Base-by-base conservation (phyloP, 345 rosid genomes). In the Kandelia obovata region DNA sequence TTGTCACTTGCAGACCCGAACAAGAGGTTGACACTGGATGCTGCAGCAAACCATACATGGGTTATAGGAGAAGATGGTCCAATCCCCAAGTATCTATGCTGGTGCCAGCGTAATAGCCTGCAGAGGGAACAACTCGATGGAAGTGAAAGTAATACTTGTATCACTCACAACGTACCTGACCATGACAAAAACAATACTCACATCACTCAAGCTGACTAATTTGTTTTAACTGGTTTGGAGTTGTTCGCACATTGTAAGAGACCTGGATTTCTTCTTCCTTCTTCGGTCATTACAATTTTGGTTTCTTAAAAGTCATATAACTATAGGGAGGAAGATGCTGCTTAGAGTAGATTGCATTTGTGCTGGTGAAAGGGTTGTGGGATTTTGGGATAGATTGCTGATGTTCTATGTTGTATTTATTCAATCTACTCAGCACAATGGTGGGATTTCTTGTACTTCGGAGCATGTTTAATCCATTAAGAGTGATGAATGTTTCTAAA, bases 11-110 rank as follows among this genome's bases (percentile, higher is more conserved):
- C 82, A 96, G 99, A 92, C 69, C 97, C 99, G 37, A 71, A 64
- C 26, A 79, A 70, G 73, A 86, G 98, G 86, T 61, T 92, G 82
- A 89, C 94, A 32, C 61, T 96, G 77, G 85, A 86, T 25, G 84
- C 74, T 52, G 91, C 89, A 37, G 84, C 91, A 28, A 83, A 77
- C 57, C 97, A 95, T 84, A 43, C 80, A 2, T 92, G 99, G 98
- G 90, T 95, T 26, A 47, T 79, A 19, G 97, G 88, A 78, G 89
- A 87, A 60, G 84, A 85, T 3, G 91, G 97, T 1, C 86, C 82
- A 0, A 77, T 89, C 58, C 90, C 91, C 26, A 85, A 72, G 67
- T 79, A 85, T 76, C 72, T 80, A 23, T 96, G 98, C 63, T 90
- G 96, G 94, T 96, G 99, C 87, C 83, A 83, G 78, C 94, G 94